Percentiles rank a stretch among this genome's conserved stretches.
Evolutionary conservation across 2,329 filamentous ascomycete genomes (phyloP).

Genomic region (Ophiostoma sp.): DNA sequence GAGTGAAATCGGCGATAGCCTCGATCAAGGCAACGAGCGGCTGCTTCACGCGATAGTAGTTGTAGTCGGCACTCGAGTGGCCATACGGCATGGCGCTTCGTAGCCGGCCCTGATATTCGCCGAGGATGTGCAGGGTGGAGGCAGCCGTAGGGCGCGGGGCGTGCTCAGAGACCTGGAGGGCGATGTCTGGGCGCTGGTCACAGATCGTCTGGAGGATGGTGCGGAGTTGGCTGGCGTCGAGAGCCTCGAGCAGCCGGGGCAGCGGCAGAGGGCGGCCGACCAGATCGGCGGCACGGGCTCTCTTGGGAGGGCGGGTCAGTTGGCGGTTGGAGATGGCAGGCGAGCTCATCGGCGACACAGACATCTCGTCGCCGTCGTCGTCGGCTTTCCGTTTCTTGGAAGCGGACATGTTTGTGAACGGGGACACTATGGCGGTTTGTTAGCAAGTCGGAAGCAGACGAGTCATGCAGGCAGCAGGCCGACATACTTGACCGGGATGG

Average conservation of each 20-base stretch:
- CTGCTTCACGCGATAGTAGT: conserved; percentile 86
- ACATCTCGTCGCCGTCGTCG: conserved; percentile 82
- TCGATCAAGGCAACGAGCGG: conserved; percentile 75
- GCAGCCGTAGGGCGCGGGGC: conserved; percentile 83
- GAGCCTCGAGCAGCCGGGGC: conserved; percentile 81
- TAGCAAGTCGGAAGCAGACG: neutral
- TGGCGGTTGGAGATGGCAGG: conserved; percentile 66
- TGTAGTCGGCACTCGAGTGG: conserved; percentile 81
- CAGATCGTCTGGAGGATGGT: conserved; percentile 85
- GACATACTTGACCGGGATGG: conserved; percentile 51
- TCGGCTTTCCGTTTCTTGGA: conserved; percentile 81
- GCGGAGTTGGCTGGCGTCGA: conserved; percentile 78
- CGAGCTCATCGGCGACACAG: conserved; percentile 76
- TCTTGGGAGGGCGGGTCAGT: conserved; percentile 62
- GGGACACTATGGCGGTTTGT: conserved; percentile 37
- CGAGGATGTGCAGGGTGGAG: conserved; percentile 72
- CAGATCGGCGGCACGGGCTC: conserved; percentile 58
- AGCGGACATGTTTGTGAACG: conserved; percentile 48
- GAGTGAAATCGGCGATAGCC: conserved; percentile 87
- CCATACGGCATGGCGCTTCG: conserved; percentile 80
- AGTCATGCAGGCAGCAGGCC: neutral
- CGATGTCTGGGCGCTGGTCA: conserved; percentile 79
- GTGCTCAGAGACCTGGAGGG: conserved; percentile 72
- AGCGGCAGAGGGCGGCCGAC: conserved; percentile 51
- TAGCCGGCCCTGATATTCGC: conserved; percentile 73